Conservation (phyloP, 805 yeast species). For the Candida michaelii region DNA sequence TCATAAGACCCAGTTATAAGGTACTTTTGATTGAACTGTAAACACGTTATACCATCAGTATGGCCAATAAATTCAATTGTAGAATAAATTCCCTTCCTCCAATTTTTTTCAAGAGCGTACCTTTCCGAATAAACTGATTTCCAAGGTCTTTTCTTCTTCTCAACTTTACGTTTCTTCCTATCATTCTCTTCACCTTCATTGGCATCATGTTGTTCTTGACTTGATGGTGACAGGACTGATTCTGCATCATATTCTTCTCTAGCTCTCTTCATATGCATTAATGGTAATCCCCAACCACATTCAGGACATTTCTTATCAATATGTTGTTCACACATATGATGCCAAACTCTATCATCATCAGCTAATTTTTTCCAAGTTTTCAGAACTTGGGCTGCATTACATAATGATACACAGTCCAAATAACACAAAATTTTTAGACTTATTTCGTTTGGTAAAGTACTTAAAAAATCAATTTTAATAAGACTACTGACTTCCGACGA, state of each 20-base stretch:
- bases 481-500: slow-evolving; percentile 75
- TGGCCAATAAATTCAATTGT: slow-evolving; percentile 74
- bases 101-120: slow-evolving; percentile 85
- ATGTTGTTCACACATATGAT: slow-evolving; percentile 97
- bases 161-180: slow-evolving; percentile 10
- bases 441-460: slow-evolving; percentile 82
- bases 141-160: slow-evolving; percentile 71
- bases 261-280: slow-evolving; percentile 83
- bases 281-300: slow-evolving; percentile 98
- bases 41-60: slow-evolving; percentile 82
- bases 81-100: slow-evolving; percentile 81
- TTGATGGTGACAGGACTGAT: not conserved
- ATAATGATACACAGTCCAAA: slow-evolving; percentile 88
- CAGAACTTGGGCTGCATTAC: slow-evolving; percentile 92
- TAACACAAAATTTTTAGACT: slow-evolving; percentile 83
- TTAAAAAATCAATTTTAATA: slow-evolving; percentile 84
- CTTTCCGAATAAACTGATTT: slow-evolving; percentile 91
- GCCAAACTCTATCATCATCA: slow-evolving; percentile 97
- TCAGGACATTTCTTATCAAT: slow-evolving; percentile 96
- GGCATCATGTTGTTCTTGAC: not conserved
- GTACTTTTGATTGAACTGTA: slow-evolving; percentile 74
- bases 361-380: slow-evolving; percentile 85
- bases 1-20: slow-evolving; percentile 93
- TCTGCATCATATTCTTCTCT: slow-evolving; percentile 38
- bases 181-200: slow-evolving; percentile 2